Base-by-base conservation (phyloP, 352 stramenopile species). In the Phytopythium delawarense region DNA sequence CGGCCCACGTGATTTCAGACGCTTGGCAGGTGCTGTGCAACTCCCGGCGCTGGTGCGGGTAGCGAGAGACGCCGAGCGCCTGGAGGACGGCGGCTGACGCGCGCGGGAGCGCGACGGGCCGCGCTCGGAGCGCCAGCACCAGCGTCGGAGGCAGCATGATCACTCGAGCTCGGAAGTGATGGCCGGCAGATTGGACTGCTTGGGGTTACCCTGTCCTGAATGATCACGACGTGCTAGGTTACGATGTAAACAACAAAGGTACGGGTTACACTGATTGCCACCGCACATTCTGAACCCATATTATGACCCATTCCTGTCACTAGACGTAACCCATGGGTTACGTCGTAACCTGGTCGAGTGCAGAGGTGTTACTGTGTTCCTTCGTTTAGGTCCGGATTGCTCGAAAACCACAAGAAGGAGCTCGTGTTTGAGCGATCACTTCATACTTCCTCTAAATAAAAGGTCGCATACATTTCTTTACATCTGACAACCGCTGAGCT, bases 371-470 rank as follows among this genome's bases (percentile, higher is more conserved):
- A 35, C 46, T 5, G 46, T 32, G 23, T 8, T 2, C 4, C 1
- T 15, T 34, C 46, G 23, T 21, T n/a, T 13, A 35, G 18, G 23
- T 52, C 11, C 46, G 46, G 12, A 51, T 20, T 35, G 16, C 21
- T 15, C 12, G 21, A 50, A 25, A 21, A 45, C 58, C 58, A 70
- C 64, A 70, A 70, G 64, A 70, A 55, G 39, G 44, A 44, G 53
- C 56, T 50, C 28, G 18, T 57, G 64, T 70, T 70, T 70, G 64
- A 63, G 64, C 64, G 64, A 70, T 60, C 53, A 66, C 15, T 7
- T 30, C 5, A 7, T 32, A 7, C 20, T n/a, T 1, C 15, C 32
- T 40, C 34, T 8, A 18, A 59, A 42, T 59, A 59, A 7, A 59
- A 21, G 53, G 25, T 5, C n/a, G 9, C 15, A 60, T 60, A 50